Percentiles rank a stretch among this genome's conserved stretches.
Evolutionary conservation across 2,329 filamentous ascomycete species (phyloP).

Genomic region (Alternaria incomplexa): DNA sequence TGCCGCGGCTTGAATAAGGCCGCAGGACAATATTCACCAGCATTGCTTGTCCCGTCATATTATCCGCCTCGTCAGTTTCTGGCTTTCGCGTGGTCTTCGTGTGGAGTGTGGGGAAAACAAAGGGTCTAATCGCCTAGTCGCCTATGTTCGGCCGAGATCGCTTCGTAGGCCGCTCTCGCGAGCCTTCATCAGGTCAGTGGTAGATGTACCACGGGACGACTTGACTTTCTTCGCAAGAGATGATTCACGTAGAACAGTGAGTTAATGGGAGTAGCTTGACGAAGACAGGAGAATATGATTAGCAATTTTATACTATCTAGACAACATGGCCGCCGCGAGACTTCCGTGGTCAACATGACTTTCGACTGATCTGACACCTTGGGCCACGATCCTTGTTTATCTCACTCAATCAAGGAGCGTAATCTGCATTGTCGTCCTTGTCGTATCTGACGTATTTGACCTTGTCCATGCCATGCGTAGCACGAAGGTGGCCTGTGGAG

Average conservation of each 20-base stretch:
- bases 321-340: background rate
- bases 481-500: slow-evolving; percentile 36
- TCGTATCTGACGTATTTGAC: slow-evolving; percentile 38
- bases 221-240: background rate
- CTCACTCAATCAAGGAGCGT: slow-evolving; percentile 6
- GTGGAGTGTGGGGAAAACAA: background rate
- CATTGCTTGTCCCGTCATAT: background rate
- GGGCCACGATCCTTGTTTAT: background rate
- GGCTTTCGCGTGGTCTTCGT: background rate
- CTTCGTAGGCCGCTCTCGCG: background rate
- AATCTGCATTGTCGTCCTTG: slow-evolving; percentile 29
- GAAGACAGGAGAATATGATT: background rate
- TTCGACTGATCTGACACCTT: no score
- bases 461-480: slow-evolving; percentile 50
- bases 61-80: background rate
- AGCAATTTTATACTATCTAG: background rate
- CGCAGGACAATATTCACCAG: background rate
- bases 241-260: background rate
- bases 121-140: background rate
- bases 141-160: background rate
- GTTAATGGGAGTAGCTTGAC: background rate
- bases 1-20: slow-evolving; percentile 6
- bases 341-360: background rate
- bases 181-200: background rate
- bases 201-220: background rate